Base-by-base conservation (phyloP, 768 basidiomycete genomes). In the Russula ochroleuca region DNA sequence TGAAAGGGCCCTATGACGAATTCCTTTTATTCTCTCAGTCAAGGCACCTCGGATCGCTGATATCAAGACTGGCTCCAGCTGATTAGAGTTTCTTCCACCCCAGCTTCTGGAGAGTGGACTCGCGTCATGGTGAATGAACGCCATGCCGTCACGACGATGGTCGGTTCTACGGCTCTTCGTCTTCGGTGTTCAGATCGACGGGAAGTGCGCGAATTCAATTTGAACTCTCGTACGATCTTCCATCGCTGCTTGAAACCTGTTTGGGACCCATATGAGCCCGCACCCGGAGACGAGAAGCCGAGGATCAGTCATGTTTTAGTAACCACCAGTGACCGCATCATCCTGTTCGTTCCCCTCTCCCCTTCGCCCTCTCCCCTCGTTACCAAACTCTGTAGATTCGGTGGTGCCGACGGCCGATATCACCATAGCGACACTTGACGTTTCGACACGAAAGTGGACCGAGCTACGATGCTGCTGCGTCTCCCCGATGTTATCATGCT, bases 341-440 rank as follows among this genome's bases (percentile, higher is more conserved):
- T 64, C 48, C 62, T 69, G 63, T 62, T 38, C 10, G 57, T 59
- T 33, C 21, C 47, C 31, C 45, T 63, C 64, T 70, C 9, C 19
- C 17, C n/a, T n/a, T 56, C 61, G 33, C 59, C 48, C 25, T 28
- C 21, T n/a, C n/a, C n/a, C n/a, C 37, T 40, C 43, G 47, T 38
- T 21, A 50, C 48, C 35, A 59, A 7, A 14, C 63, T 52, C n/a
- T n/a, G n/a, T 50, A 94, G 91, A 54, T 98, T 99, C 69, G 97
- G 97, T 38, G 97, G 97, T 52, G 98, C 96, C 14, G 95, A 98
- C 72, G 94, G 94, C 21, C 86, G 88, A 72, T 97, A 90, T 75
- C 95, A 98, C 73, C 98, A 98, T 77, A 98, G 98, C 73, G 97
- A 99, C 73, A 98, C 94, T 8, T 99, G 97, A 97, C 81, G 86